Percentiles rank a stretch among this genome's conserved stretches.
Conservation (phyloP, 139 green algal genomes). For the Edaphochlamys debaryana region DNA sequence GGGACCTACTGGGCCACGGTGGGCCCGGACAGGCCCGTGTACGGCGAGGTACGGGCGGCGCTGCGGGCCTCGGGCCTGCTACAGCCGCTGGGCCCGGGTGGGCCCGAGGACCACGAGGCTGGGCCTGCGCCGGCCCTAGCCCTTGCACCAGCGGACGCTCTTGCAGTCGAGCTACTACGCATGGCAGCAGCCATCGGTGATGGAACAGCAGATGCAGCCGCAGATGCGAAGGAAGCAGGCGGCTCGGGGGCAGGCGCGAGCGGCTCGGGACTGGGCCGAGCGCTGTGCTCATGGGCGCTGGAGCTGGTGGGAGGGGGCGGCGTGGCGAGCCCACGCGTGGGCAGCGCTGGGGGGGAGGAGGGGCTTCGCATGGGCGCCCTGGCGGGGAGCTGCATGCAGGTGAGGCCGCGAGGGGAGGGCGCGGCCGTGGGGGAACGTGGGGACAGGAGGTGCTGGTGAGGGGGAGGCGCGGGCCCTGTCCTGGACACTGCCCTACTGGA, state of each 20-base stretch:
- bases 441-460: no score
- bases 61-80: not conserved
- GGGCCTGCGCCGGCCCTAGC: not conserved
- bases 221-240: not conserved
- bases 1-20: conserved; percentile 57
- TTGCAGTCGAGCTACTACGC: conserved; percentile 8
- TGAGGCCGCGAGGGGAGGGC: no score
- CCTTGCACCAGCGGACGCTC: not conserved
- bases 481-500: no score
- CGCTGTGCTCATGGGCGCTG: conserved; percentile 14
- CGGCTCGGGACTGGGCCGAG: not conserved
- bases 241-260: not conserved
- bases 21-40: not conserved
- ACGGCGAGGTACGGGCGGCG: not conserved
- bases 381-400: conserved; percentile 4
- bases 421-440: no score
- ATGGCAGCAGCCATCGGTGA: no score
- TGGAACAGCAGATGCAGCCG: conserved; percentile 13
- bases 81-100: no score
- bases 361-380: conserved; percentile 10
- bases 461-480: no score
- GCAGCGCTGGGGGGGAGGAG: not conserved
- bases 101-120: no score
- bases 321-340: not conserved
- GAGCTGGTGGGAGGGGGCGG: not conserved